A percentile compares a stretch with the other conserved stretches of the same genome.
phyloP scores from a whole-genome alignment of 306 rosid genomes.

The Herpetospermum pedunculosum region DNA sequence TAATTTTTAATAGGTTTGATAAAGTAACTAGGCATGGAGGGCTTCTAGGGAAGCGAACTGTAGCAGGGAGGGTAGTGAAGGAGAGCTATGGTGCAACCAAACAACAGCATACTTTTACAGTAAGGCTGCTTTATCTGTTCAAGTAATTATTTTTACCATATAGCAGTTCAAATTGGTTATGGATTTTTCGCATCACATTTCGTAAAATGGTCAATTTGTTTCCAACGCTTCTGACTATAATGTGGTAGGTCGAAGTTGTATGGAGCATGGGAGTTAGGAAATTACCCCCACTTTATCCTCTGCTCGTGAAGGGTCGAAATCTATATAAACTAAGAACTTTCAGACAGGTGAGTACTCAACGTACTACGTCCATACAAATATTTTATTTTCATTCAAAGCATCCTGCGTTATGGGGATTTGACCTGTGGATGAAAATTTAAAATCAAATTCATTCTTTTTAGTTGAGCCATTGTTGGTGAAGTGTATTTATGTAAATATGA shows the following conservation, averaged over 20 bases:
- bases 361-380: not conserved
- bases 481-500: not conserved
- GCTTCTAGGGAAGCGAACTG: slow-evolving; percentile 42
- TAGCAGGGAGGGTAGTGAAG: slow-evolving; percentile 68
- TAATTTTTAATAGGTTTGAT: slow-evolving; percentile 41
- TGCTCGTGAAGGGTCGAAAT: slow-evolving; percentile 80
- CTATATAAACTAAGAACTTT: slow-evolving; percentile 63
- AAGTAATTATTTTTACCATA: not conserved
- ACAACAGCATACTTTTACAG: slow-evolving; percentile 84
- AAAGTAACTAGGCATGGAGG: slow-evolving; percentile 51
- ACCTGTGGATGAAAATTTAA: not conserved
- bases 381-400: not conserved
- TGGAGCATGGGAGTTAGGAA: slow-evolving; percentile 60
- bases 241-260: slow-evolving; percentile 61
- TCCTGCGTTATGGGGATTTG: not conserved
- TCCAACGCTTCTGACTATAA: not conserved
- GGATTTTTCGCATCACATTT: not conserved
- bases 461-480: not conserved
- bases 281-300: slow-evolving; percentile 43
- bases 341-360: slow-evolving; percentile 48
- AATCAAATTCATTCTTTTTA: not conserved
- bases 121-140: slow-evolving; percentile 18
- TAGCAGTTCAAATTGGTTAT: not conserved
- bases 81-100: slow-evolving; percentile 76
- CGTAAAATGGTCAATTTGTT: not conserved